Percentiles rank a stretch among this genome's conserved stretches.
Evolutionary conservation across 23 red algal genomes (phyloP).

Genomic region (Chondrus crispus): DNA sequence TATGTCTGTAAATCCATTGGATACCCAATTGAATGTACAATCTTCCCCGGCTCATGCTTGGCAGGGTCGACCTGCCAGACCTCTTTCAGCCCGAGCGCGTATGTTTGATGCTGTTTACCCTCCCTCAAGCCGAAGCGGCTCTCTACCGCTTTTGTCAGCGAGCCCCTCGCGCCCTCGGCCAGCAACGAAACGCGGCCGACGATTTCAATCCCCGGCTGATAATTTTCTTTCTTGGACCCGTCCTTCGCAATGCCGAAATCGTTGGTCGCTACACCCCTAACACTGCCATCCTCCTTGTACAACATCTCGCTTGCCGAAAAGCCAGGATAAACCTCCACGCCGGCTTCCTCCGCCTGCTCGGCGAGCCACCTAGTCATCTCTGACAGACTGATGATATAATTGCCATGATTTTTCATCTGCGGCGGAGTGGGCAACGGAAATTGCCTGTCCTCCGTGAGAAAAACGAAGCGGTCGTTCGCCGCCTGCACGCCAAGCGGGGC

Average conservation of each 20-base stretch:
- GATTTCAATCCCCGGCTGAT: slow-evolving; percentile 73
- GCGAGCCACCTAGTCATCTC: slow-evolving; percentile 88
- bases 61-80: slow-evolving; percentile 78
- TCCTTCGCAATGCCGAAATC: slow-evolving; percentile 88
- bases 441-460: slow-evolving; percentile 13
- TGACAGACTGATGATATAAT: slow-evolving; percentile 84
- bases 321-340: slow-evolving; percentile 94
- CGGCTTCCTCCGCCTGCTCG: slow-evolving; percentile 67
- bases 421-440: slow-evolving; percentile 76
- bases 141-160: slow-evolving; percentile 66
- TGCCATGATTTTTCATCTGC: slow-evolving; percentile 89
- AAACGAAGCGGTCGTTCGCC: slow-evolving; percentile 68
- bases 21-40: slow-evolving; percentile 86
- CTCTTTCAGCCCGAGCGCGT: slow-evolving; percentile 95
- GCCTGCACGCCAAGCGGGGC: slow-evolving; percentile 51
- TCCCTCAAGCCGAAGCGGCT: slow-evolving; percentile 44
- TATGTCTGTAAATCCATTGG: slow-evolving; percentile 89
- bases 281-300: slow-evolving; percentile 32
- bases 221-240: slow-evolving; percentile 76
- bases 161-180: slow-evolving; percentile 92
- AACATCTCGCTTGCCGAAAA: slow-evolving; percentile 73
- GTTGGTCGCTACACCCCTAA: slow-evolving; percentile 73
- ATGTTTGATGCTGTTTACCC: slow-evolving; percentile 75
- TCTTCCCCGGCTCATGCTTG: slow-evolving; percentile 64
- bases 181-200: slow-evolving; percentile 68